Conservation (phyloP, 139 green algal genomes). For the Chlorella sp. region DNA sequence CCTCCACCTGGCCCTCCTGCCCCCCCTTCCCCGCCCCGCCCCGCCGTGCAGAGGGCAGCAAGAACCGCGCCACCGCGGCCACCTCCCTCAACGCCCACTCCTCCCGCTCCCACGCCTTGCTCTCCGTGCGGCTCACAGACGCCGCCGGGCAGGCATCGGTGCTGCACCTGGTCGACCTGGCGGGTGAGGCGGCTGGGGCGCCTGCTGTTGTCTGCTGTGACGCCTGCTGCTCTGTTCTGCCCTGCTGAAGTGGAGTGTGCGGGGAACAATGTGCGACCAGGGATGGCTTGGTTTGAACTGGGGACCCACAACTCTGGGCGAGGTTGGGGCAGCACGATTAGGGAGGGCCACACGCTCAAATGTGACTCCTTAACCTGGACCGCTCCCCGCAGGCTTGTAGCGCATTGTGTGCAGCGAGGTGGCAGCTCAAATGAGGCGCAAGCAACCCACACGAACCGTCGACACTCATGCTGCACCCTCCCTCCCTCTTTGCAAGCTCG, state of each 20-base stretch:
- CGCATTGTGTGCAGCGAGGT: too few relatives aligned
- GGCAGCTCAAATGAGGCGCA: too few relatives aligned
- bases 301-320: neutral
- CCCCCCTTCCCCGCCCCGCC: neutral
- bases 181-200: slow-evolving; percentile 59
- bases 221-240: neutral
- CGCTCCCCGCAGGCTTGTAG: too few relatives aligned
- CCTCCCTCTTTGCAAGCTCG: too few relatives aligned
- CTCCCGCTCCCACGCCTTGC: slow-evolving; percentile 53
- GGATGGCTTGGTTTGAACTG: neutral
- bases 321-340: too few relatives aligned
- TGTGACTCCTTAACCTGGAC: too few relatives aligned
- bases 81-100: slow-evolving; percentile 52
- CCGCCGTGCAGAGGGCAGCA: slow-evolving; percentile 9
- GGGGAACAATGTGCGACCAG: neutral
- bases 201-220: too few relatives aligned
- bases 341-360: too few relatives aligned
- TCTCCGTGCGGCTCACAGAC: slow-evolving; percentile 41
- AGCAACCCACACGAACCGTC: too few relatives aligned
- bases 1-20: too few relatives aligned
- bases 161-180: slow-evolving; percentile 86
- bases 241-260: neutral
- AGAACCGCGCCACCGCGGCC: slow-evolving; percentile 37
- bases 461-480: too few relatives aligned
- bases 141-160: slow-evolving; percentile 20